Base-by-base conservation (phyloP, 768 basidiomycete species). In the Tricholoma flavovirens region DNA sequence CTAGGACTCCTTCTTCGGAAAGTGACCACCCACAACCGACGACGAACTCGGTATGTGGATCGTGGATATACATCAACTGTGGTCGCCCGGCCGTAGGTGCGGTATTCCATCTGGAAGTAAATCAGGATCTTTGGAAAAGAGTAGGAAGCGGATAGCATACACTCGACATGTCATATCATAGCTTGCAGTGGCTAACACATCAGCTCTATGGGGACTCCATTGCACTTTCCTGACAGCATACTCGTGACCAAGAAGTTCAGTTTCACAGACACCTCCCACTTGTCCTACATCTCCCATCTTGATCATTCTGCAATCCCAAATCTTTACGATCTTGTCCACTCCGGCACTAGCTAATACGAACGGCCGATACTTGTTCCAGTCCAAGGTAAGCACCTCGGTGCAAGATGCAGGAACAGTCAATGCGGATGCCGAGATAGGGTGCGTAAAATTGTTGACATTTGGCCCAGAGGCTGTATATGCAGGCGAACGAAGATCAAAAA, bases 91-190 rank as follows among this genome's bases (percentile, higher is more conserved):
- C 69, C 1, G 68, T 62, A 9, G 85, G 81, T 46, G 71, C 74
- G n/a, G 86, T 86, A 58, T 83, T 82, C 92, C 92, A 94, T 62
- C 92, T 90, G 57, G 35, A 53, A 21, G 38, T 55, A 29, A 24
- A 14, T 60, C 21, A 52, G 51, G 24, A 49, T 32, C 42, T 8
- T 11, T n/a, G n/a, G 15, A 12, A 49, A 22, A 40, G 57, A 56
- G 19, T 40, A n/a, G 40, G 58, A 24, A 51, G 57, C 51, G 6
- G 11, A 50, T 10, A 29, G 80, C 87, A 67, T 76, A 97, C 88
- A 95, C 78, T 68, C 92, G 78, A 70, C 88, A 93, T 1, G 93
- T 93, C 96, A 98, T 98, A 67, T 98, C 96, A 71, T 98, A 95
- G 64, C 88, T 87, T 36, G 82, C 80, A 40, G 76, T 75, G 3